Evolutionary conservation across 192 early-diverging fungal genomes (phyloP).

Genomic region (Coemansia asiatica): DNA sequence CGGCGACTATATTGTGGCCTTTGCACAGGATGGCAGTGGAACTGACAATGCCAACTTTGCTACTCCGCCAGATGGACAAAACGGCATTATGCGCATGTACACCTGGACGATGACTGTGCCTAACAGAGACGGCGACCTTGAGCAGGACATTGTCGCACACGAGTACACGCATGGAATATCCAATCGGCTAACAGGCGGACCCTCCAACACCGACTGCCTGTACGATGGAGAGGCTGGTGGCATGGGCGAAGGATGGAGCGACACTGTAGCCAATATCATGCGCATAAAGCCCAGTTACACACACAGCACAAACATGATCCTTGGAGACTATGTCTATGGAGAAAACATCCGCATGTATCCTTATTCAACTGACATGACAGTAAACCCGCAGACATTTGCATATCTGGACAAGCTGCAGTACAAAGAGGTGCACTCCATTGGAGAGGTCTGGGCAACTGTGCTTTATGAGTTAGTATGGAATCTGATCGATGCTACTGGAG

Average conservation of each 20-base stretch:
- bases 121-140: slow-evolving; percentile 80
- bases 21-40: slow-evolving; percentile 86
- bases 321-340: slow-evolving; percentile 82
- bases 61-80: slow-evolving; percentile 88
- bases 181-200: slow-evolving; percentile 87
- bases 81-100: slow-evolving; percentile 91
- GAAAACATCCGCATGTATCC: slow-evolving; percentile 70
- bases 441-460: slow-evolving; percentile 92
- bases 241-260: slow-evolving; percentile 97
- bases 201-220: slow-evolving; percentile 83
- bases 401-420: slow-evolving; percentile 78
- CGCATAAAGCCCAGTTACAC: slow-evolving; percentile 57
- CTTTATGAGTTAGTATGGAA: slow-evolving; percentile 85
- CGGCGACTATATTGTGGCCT: slow-evolving; percentile 82
- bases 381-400: slow-evolving; percentile 81
- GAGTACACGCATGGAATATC: slow-evolving; percentile 93
- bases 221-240: slow-evolving; percentile 85
- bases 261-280: slow-evolving; percentile 82
- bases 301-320: slow-evolving; percentile 3
- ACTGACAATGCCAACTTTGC: slow-evolving; percentile 93
- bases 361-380: slow-evolving; percentile 74
- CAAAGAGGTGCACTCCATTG: slow-evolving; percentile 91
- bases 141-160: slow-evolving; percentile 87
- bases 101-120: slow-evolving; percentile 79
- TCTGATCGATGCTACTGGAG: slow-evolving; percentile 60